These are phyloP conservation scores for Thalia dealbata DNA, from an alignment of 176 grass and related monocot genomes.

Conservation along the genomic window DNA sequence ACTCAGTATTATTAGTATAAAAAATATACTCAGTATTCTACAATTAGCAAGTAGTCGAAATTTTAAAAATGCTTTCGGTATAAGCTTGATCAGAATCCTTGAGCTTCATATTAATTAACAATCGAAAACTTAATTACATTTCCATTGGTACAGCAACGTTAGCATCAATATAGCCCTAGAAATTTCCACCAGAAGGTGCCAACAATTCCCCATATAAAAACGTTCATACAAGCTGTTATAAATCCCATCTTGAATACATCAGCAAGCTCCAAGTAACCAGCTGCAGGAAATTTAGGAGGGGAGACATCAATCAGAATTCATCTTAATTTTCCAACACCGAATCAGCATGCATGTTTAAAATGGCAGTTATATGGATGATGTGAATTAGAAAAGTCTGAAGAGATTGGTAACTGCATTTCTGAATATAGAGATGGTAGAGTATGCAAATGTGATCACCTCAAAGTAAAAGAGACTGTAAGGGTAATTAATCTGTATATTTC, in stretches of 20 bases:
- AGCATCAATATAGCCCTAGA: conserved; percentile 63
- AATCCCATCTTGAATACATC: conserved; percentile 79
- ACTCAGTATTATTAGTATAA: too few species aligned
- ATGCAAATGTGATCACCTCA: too few species aligned
- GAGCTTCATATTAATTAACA: not conserved
- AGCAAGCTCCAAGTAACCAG: conserved; percentile 63
- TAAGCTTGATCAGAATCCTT: not conserved
- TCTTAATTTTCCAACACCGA: not conserved
- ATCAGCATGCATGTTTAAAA: not conserved
- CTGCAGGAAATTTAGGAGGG: conserved; percentile 22
- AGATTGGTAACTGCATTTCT: too few species aligned
- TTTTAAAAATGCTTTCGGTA: not conserved
- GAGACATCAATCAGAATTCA: not conserved
- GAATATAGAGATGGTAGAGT: too few species aligned
- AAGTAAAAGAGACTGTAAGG: too few species aligned
- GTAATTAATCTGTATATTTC: too few species aligned
- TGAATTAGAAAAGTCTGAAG: too few species aligned
- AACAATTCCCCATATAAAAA: conserved; percentile 61
- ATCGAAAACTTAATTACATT: not conserved
- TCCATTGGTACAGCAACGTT: conserved; percentile 3
- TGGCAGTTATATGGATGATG: not conserved
- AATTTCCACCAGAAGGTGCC: conserved; percentile 87
- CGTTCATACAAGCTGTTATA: conserved; percentile 51
- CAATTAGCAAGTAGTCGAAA: not conserved
- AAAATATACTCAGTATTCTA: not conserved